phyloP scores from a whole-genome alignment of 2,329 filamentous ascomycete species.

The Penicillium decumbens region DNA sequence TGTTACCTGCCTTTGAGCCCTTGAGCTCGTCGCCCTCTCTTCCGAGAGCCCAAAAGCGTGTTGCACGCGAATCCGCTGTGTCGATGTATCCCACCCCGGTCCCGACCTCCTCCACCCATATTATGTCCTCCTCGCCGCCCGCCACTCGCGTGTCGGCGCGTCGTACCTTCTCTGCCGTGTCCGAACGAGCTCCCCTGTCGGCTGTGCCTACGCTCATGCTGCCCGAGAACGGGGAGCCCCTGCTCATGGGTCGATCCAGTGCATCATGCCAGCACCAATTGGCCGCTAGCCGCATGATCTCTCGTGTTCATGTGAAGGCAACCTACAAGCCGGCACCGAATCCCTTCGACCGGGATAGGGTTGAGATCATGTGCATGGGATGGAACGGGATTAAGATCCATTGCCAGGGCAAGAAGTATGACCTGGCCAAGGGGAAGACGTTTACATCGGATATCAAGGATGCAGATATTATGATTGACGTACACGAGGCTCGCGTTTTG shows the following conservation, averaged over 20 bases:
- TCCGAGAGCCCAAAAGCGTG: slow-evolving; percentile 46
- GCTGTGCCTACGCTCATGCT: slow-evolving; percentile 79
- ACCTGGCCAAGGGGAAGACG: slow-evolving; percentile 78
- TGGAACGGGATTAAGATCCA: slow-evolving; percentile 96
- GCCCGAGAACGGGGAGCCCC: slow-evolving; percentile 70
- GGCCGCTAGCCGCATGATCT: slow-evolving; percentile 85
- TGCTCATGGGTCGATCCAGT: slow-evolving; percentile 88
- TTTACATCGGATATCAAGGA: slow-evolving; percentile 86
- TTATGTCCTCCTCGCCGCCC: slow-evolving; percentile 81
- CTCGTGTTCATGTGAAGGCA: slow-evolving; percentile 86
- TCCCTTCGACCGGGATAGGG: slow-evolving; percentile 65
- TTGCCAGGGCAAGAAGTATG: slow-evolving; percentile 81
- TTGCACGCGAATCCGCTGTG: slow-evolving; percentile 42
- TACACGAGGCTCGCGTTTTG: slow-evolving; percentile 85
- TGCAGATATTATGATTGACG: slow-evolving; percentile 89
- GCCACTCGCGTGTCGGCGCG: slow-evolving; percentile 52
- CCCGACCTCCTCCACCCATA: slow-evolving; percentile 87
- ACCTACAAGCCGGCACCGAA: slow-evolving; percentile 68
- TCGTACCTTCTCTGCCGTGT: slow-evolving; percentile 56
- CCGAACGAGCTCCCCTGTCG: slow-evolving; percentile 78
- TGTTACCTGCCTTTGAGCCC: slow-evolving; percentile 49
- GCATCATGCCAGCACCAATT: slow-evolving; percentile 95
- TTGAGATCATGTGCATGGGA: slow-evolving; percentile 86
- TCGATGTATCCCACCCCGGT: slow-evolving; percentile 85
- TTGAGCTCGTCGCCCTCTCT: slow-evolving; percentile 47